Evolutionary conservation across 2,329 filamentous ascomycete species (phyloP), one percentile per base, ranked within the genome.

Genomic region (Cytospora piceae): DNA sequence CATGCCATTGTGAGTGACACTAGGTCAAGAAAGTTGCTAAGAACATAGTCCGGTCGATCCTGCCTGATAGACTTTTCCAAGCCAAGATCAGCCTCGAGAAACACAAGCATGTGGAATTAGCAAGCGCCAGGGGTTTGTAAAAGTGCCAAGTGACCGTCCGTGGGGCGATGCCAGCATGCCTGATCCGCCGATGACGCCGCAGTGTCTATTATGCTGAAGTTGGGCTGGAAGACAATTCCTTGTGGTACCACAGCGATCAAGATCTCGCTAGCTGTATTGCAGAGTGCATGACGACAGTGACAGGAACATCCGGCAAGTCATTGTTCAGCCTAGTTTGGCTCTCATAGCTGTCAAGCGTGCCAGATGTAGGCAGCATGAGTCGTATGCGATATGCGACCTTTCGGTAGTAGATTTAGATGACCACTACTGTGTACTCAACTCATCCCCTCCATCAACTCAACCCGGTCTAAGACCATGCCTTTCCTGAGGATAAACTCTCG

Each of bases 361-460:
- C n/a, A 49, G 42, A 12, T 6, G 6, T 12, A 22, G n/a, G 15
- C n/a, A 51, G 60, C 53, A 63, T 37, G 37, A 46, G n/a, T 63
- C 39, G 61, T 46, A 42, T 24, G 31, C 42, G 42, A 29, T 39
- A 51, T 63, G 53, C 42, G 61, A 63, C 31, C 20, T 39, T n/a
- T 37, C 22, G 53, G 32, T 29, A 22, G 53, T 57, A 37, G 29
- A 57, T 51, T 57, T 53, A 53, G 29, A 52, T 39, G 61, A 46
- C 22, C 32, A 31, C 37, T 53, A 31, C 27, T 29, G 27, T 5
- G 27, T 5, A 29, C 51, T 64, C 66, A 71, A 70, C 75, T 79
- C 93, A 97, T 97, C 22, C 94, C 95, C 70, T 93, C 90, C 92
- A 98, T 94, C 72, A 97, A 84, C 74, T 94, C 91, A 20, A 93